A percentile compares a stretch with the other conserved stretches of the same genome.
Evolutionary conservation across 768 basidiomycete genomes (phyloP).

Genomic region (Pholiota molesta): DNA sequence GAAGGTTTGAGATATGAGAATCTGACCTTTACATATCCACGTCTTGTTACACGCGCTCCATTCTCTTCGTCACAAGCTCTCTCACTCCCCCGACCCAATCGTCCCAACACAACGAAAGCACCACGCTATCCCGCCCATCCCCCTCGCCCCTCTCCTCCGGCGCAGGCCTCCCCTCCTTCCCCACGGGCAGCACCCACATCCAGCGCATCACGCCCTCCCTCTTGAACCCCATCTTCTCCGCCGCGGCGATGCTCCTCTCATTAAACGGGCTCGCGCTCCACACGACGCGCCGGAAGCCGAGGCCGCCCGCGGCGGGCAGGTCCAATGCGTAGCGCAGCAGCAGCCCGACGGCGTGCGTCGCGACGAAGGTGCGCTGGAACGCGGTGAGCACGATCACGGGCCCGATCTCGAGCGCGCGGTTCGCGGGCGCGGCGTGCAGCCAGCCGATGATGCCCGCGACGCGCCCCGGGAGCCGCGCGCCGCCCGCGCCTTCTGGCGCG

Average conservation of each 20-base stretch:
- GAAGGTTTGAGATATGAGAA: too few relatives aligned
- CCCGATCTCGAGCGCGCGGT: slow-evolving; percentile 50
- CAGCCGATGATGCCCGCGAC: slow-evolving; percentile 58
- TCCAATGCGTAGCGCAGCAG: slow-evolving; percentile 43
- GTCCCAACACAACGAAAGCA: slow-evolving; percentile 47
- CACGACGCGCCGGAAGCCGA: slow-evolving; percentile 56
- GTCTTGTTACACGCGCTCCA: slow-evolving; percentile 26
- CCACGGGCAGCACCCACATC: slow-evolving; percentile 44
- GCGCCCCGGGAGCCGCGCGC: slow-evolving; percentile 20
- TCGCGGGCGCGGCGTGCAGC: slow-evolving; percentile 32
- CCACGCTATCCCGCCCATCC: slow-evolving; percentile 39
- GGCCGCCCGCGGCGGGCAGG: slow-evolving; percentile 41
- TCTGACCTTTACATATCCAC: too few relatives aligned
- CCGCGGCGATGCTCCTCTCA: slow-evolving; percentile 43
- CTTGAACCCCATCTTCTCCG: slow-evolving; percentile 56
- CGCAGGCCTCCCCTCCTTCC: slow-evolving; percentile 30
- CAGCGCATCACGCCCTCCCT: slow-evolving; percentile 51
- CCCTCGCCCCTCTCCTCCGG: slow-evolving; percentile 31
- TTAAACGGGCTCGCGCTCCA: slow-evolving; percentile 56
- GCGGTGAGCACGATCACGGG: slow-evolving; percentile 47
- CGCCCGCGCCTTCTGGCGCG: slow-evolving; percentile 19
- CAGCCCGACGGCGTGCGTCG: slow-evolving; percentile 46
- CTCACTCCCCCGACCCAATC: slow-evolving; percentile 47
- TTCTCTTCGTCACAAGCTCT: slow-evolving; percentile 32
- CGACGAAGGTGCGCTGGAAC: slow-evolving; percentile 53